phyloP scores from a whole-genome alignment of 495 filamentous ascomycete genomes.

The Niebla homalea region DNA sequence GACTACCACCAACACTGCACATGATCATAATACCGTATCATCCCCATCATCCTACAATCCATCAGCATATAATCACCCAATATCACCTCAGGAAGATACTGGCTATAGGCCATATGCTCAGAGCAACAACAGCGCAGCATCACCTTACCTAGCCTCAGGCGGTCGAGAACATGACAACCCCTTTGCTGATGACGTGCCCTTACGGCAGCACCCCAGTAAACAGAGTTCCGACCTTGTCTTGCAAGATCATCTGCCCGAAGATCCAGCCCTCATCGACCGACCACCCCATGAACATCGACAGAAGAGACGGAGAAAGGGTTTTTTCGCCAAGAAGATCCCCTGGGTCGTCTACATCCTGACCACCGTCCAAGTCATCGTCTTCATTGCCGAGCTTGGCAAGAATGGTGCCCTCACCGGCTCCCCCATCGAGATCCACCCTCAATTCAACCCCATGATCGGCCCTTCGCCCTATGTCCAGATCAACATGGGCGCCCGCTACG shows the following conservation, averaged over 20 bases:
- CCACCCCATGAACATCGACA: slow-evolving; percentile 35
- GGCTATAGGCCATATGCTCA: slow-evolving; percentile 42
- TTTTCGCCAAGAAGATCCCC: slow-evolving; percentile 50
- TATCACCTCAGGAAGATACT: slow-evolving; percentile 47
- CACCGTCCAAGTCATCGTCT: slow-evolving; percentile 66
- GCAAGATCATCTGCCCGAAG: slow-evolving; percentile 10
- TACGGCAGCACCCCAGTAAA: slow-evolving; percentile 32
- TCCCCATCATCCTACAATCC: slow-evolving; percentile 20
- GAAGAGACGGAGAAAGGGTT: slow-evolving; percentile 37
- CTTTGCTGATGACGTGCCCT: slow-evolving; percentile 52
- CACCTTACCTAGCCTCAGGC: slow-evolving; percentile 30
- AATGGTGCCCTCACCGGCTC: slow-evolving; percentile 61
- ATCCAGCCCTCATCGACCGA: slow-evolving; percentile 18
- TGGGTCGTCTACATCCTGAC: slow-evolving; percentile 78
- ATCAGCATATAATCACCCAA: slow-evolving; percentile 25
- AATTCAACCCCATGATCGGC: slow-evolving; percentile 93
- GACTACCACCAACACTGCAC: no score
- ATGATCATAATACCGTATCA: slow-evolving; percentile 13
- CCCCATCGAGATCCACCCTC: slow-evolving; percentile 73
- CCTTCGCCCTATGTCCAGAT: slow-evolving; percentile 82
- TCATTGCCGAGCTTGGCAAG: slow-evolving; percentile 76
- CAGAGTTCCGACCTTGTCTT: slow-evolving; percentile 4
- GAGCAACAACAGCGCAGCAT: slow-evolving; percentile 32
- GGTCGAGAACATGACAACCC: slow-evolving; percentile 30
- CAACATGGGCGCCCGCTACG: slow-evolving; percentile 89